These are phyloP conservation scores for Entomortierella beljakovae DNA, from an alignment of 192 early-diverging fungal species.

Conservation along the genomic window DNA sequence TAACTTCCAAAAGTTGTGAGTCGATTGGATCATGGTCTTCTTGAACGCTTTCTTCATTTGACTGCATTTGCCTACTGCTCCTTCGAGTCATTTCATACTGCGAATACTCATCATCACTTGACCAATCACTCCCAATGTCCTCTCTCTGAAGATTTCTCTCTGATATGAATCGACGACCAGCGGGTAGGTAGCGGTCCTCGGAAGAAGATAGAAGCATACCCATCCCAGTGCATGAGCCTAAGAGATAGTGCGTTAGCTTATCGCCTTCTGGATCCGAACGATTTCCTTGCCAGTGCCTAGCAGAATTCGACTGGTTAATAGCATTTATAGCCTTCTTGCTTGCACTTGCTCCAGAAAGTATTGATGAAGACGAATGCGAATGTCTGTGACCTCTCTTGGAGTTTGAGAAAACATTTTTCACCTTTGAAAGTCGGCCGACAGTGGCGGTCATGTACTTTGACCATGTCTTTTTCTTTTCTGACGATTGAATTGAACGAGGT, in stretches of 20 bases:
- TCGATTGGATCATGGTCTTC: constrained; percentile 6
- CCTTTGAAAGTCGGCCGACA: constrained; percentile 28
- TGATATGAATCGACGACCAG: background rate
- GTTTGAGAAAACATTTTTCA: constrained; percentile 27
- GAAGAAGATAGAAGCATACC: constrained; percentile 18
- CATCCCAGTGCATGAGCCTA: constrained; percentile 20
- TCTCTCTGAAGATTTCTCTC: constrained; percentile 14
- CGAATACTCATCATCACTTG: constrained; percentile 41
- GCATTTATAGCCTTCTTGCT: background rate
- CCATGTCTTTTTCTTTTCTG: constrained; percentile 28
- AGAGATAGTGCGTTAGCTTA: constrained; percentile 20
- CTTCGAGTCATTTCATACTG: constrained; percentile 23
- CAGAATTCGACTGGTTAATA: background rate
- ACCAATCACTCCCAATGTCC: constrained; percentile 24
- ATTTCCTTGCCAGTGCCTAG: constrained; percentile 13
- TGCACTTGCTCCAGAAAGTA: background rate
- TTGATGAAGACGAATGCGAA: constrained; percentile 1
- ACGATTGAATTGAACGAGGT: constrained; percentile 2
- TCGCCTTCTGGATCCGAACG: constrained; percentile 15
- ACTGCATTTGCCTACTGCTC: constrained; percentile 7
- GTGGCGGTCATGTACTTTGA: constrained; percentile 39
- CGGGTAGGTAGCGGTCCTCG: constrained; percentile 12
- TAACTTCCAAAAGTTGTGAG: background rate
- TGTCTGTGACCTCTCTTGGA: constrained; percentile 10
- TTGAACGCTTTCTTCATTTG: background rate